Base-by-base conservation (phyloP, 1,139 yeast species). In the Yamadazyma friedrichii region DNA sequence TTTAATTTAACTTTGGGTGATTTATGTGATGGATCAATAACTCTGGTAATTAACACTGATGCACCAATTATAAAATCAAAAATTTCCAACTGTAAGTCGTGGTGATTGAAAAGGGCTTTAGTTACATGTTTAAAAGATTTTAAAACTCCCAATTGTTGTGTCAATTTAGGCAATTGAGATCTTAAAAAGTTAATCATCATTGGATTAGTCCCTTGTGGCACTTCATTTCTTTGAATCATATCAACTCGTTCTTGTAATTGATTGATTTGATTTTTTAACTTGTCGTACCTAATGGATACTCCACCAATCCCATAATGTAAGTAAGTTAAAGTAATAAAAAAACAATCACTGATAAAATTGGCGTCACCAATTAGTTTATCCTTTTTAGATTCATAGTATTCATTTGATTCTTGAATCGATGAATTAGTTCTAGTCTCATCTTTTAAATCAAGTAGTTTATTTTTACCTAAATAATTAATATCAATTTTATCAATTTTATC, bases 221-320 rank as follows among this genome's bases (percentile, higher is more conserved):
- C 46, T 38, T 53, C 47, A 22, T 55, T 63, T 33, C 63, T 58
- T 46, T 72, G 70, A 13, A 80, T 53, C 54, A 65, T 72, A 6
- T 73, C 76, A 15, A 84, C 55, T 43, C 83, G 76, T 46, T 71
- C 74, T 37, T 74, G 70, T 28, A 76, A 49, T 46, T 79, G 82
- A 40, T 80, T 76, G 31, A 80, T 65, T 42, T 70, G 70, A 32
- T 70, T 69, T 44, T 77, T 73, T 31, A 81, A 57, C 43, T 82
- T 75, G 40, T 79, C 80, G 48, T 78, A 80, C 36, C 76, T 75
- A 36, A 81, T 71, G 40, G 74, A 65, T 0, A 86, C 65, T 38
- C 97, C 98, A 27, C 95, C 95, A 33, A 88, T 67, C 35, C 98
- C 99, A 61, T 86, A 94, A 51, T 93, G 91, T 42, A 88, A 65